Percentiles rank a stretch among this genome's conserved stretches.
Evolutionary conservation across 305 asterid species (phyloP).

Genomic region (Caryopteris hybrid): DNA sequence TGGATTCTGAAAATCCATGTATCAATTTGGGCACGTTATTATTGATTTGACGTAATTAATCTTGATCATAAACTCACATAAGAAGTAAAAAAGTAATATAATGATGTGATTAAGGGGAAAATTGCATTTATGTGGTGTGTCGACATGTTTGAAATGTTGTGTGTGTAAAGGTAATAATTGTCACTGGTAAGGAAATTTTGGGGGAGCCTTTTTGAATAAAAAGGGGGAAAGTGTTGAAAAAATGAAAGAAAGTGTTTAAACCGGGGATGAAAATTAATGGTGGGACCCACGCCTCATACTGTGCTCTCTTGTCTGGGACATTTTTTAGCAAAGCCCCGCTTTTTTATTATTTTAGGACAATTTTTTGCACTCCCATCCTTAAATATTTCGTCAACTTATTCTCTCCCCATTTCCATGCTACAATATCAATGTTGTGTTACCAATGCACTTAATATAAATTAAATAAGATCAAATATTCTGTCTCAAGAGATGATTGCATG

Average conservation of each 20-base stretch:
- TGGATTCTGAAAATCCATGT: too few relatives aligned
- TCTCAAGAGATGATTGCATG: too few relatives aligned
- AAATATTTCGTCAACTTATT: not conserved
- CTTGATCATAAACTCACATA: too few relatives aligned
- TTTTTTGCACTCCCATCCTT: constrained; percentile 7
- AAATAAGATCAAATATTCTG: too few relatives aligned
- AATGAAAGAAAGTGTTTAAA: not conserved
- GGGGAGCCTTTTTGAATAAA: not conserved
- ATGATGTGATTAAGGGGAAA: too few relatives aligned
- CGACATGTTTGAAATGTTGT: not conserved
- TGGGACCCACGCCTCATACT: not conserved
- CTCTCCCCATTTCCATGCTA: not conserved
- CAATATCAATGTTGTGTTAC: too few relatives aligned
- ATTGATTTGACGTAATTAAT: too few relatives aligned
- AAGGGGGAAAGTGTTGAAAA: not conserved
- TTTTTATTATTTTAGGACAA: not conserved
- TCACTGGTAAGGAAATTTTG: not conserved
- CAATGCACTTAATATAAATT: too few relatives aligned
- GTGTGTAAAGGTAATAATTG: not conserved
- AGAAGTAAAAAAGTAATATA: too few relatives aligned
- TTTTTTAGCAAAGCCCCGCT: constrained; percentile 10
- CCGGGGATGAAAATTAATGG: not conserved
- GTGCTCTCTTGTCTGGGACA: constrained; percentile 7
- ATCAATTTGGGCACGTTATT: too few relatives aligned
- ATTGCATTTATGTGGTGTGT: too few relatives aligned